Evolutionary conservation across 2,329 filamentous ascomycete species (phyloP), one percentile per base, ranked within the genome.

Genomic region (Aspergillus caelatus): DNA sequence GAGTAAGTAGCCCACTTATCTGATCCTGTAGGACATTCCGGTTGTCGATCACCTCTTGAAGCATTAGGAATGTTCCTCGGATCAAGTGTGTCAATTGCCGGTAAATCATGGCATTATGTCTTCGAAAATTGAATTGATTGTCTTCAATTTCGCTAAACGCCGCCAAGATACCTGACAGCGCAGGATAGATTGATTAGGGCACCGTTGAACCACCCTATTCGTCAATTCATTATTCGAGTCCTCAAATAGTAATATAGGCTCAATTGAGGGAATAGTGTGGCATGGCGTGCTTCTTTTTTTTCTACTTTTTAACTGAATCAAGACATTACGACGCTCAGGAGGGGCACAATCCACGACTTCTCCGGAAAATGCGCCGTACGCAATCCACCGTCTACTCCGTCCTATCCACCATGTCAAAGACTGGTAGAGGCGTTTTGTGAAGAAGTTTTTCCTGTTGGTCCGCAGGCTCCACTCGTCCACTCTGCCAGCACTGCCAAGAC

Each of bases 401-500:
- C 9, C 34, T 36, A 36, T 45, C 43, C 43, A 23, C 43, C 9
- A 21, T 43, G 26, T 53, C 53, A 36, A 61, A 48, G 52, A 52
- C 57, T 46, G 45, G 56, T 26, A 26, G 26, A 26, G 26, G 26
- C 26, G 26, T 26, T 26, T 26, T 26, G 46, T 16, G 9, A 58
- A 23, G 62, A 60, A 62, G 28, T 68, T 41, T 41, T 52, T 54
- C 50, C 61, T 39, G 34, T 43, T 60, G 66, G 50, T 30, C 14
- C 53, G 54, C 48, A 52, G 46, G 57, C 62, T 71, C 70, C 72
- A 69, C 32, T 30, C 9, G 9, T 26, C 26, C 26, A 30, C 72
- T 61, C 62, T 61, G 43, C 52, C 53, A 67, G 67, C 61, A 59
- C 60, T 63, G 72, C 72, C 72, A 73, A 73, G 72, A 66, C 61